Percentiles rank a stretch among this genome's conserved stretches.
Conservation (phyloP, 345 rosid species). For the Euphorbia tirucalli region DNA sequence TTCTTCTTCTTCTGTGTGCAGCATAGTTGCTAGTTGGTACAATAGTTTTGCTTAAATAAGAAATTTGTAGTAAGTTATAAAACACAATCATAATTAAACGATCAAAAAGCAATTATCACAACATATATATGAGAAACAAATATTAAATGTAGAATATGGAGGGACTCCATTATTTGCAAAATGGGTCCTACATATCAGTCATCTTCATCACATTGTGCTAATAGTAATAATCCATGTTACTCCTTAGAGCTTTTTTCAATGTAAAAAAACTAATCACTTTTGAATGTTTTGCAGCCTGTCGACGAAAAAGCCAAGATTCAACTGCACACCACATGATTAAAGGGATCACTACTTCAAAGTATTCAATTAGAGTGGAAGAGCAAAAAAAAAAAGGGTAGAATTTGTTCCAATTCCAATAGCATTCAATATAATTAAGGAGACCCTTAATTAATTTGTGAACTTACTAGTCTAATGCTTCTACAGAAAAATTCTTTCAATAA, state of each 20-base stretch:
- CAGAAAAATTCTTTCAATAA: too few species aligned
- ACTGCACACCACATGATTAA: not conserved
- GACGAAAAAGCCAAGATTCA: not conserved
- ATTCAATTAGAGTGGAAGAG: too few species aligned
- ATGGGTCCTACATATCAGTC: not conserved
- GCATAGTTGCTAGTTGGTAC: not conserved
- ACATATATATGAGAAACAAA: too few species aligned
- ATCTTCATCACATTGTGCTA: not conserved
- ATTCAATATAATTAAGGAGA: too few species aligned
- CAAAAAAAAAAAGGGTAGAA: too few species aligned
- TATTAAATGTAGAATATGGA: too few species aligned
- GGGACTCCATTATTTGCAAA: too few species aligned
- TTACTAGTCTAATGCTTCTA: too few species aligned
- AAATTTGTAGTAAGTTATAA: not conserved
- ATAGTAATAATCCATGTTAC: not conserved
- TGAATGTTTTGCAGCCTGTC: conserved; percentile 2
- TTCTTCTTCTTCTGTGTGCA: too few species aligned
- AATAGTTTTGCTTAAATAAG: not conserved
- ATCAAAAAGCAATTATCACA: not conserved
- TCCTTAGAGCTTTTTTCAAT: not conserved
- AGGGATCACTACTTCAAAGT: not conserved
- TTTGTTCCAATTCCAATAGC: too few species aligned
- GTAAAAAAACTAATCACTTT: not conserved
- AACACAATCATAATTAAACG: not conserved
- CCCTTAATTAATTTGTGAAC: too few species aligned